These are phyloP conservation scores for Chloroidium sp. DNA, from an alignment of 163 green algal genomes.

Conservation along the genomic window DNA sequence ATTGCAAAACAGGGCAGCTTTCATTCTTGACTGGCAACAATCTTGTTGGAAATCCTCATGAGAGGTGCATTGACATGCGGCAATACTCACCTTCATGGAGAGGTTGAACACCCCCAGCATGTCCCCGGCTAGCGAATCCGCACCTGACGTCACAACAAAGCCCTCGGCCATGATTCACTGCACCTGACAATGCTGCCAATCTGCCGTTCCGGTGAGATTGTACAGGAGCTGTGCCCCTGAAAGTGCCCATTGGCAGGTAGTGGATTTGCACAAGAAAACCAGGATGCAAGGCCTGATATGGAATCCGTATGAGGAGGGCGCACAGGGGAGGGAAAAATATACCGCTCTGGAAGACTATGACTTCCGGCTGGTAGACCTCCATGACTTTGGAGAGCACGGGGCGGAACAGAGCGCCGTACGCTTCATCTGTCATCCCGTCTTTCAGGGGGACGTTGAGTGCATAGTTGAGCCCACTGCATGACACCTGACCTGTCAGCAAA, in stretches of 20 bases:
- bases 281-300: too few relatives aligned
- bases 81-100: conserved; percentile 40
- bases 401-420: conserved; percentile 78
- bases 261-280: too few relatives aligned
- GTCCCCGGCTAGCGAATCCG: conserved; percentile 84
- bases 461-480: conserved; percentile 66
- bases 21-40: too few relatives aligned
- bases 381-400: conserved; percentile 80
- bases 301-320: background rate
- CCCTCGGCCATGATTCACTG: too few relatives aligned
- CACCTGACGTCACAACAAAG: conserved; percentile 34
- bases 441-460: conserved; percentile 87
- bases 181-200: too few relatives aligned
- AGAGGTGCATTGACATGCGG: background rate
- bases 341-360: conserved; percentile 83
- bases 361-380: conserved; percentile 71
- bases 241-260: too few relatives aligned
- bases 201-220: too few relatives aligned
- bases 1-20: too few relatives aligned
- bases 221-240: too few relatives aligned
- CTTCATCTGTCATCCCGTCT: conserved; percentile 87
- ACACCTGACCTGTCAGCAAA: background rate
- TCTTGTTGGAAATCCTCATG: background rate
- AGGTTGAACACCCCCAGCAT: conserved; percentile 88
- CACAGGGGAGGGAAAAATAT: background rate